Evolutionary conservation across 768 basidiomycete genomes (phyloP), one percentile per base, ranked within the genome.

Genomic region (Auricularia heimuer): DNA sequence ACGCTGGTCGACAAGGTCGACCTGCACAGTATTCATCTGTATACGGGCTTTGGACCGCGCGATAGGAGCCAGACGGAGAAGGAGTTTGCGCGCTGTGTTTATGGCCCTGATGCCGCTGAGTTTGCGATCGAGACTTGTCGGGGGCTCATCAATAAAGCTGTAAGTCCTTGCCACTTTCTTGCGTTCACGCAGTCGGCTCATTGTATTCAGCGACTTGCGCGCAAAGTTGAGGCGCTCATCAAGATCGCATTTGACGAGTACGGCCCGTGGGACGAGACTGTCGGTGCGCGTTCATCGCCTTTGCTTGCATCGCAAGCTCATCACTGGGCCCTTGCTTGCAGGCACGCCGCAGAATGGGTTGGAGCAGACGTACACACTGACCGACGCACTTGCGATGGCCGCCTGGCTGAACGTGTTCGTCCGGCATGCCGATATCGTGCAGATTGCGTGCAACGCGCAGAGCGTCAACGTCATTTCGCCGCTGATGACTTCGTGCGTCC

Each of bases 381-480:
- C 56, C 21, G 56, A 60, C 56, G 56, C 56, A 1, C 56, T 60
- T 0, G 84, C 83, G 18, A 83, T 86, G 62, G 82, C 81, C 2
- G 76, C 82, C 8, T 86, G 84, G 83, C 72, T 86, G 63, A 85
- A 85, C 69, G 80, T 85, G 3, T 82, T 86, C 66, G 78, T 85
- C 4, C 77, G 84, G 18, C 82, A 86, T 62, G 81, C 83, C 3
- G 81, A 84, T 68, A 75, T 84, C 6, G 81, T 85, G 54, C 82
- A 82, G 66, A 83, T 85, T 61, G 84, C 84, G 1, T 85, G 84
- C 69, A 80, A 85, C 56, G 84, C 85, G 3, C 85, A 86, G 77
- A 80, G 71, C 62, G 77, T 82, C 35, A 82, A 82, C 65, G 80
- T 82, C 54, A 80, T 81, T 33, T 82, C 78, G 4, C 79, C 81